These are phyloP conservation scores for Lagerstroemia speciosa DNA, from an alignment of 345 rosid genomes.

Conservation along the genomic window DNA sequence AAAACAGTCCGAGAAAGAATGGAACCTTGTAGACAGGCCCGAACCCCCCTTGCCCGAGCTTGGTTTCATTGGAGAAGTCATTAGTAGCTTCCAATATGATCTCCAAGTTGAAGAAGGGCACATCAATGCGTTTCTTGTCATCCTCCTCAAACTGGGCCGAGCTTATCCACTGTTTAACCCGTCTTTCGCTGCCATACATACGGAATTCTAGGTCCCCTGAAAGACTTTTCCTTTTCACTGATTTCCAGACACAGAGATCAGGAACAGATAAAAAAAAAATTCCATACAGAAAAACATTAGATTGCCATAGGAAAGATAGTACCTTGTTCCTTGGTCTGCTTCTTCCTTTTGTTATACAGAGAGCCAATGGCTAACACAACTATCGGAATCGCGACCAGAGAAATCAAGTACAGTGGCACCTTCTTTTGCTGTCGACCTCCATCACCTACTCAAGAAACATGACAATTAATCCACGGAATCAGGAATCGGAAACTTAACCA, in stretches of 20 bases:
- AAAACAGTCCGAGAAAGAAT: too few species aligned
- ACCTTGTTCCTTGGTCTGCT: neutral
- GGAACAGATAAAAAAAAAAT: neutral
- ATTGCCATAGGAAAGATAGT: neutral
- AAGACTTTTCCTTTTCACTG: neutral
- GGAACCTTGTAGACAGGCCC: too few species aligned
- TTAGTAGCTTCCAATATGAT: conserved; percentile 36
- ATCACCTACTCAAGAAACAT: neutral
- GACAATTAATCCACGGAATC: neutral
- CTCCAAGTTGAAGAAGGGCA: conserved; percentile 31
- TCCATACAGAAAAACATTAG: neutral
- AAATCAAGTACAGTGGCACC: neutral
- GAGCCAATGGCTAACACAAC: neutral
- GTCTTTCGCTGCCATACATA: conserved; percentile 21
- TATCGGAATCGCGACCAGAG: neutral
- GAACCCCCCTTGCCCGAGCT: conserved; percentile 50
- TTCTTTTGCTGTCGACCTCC: neutral
- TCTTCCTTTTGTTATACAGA: neutral
- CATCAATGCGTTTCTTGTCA: conserved; percentile 36
- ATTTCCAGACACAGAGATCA: too few species aligned
- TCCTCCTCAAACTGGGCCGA: conserved; percentile 10
- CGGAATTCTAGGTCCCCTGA: conserved; percentile 10
- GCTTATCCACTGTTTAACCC: conserved; percentile 22
- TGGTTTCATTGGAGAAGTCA: conserved; percentile 35
- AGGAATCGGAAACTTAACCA: neutral